Percentiles rank a stretch among this genome's conserved stretches.
These are phyloP conservation scores for Aspergillus sp. DNA, from an alignment of 2,329 filamentous ascomycete species.

Conservation along the genomic window DNA sequence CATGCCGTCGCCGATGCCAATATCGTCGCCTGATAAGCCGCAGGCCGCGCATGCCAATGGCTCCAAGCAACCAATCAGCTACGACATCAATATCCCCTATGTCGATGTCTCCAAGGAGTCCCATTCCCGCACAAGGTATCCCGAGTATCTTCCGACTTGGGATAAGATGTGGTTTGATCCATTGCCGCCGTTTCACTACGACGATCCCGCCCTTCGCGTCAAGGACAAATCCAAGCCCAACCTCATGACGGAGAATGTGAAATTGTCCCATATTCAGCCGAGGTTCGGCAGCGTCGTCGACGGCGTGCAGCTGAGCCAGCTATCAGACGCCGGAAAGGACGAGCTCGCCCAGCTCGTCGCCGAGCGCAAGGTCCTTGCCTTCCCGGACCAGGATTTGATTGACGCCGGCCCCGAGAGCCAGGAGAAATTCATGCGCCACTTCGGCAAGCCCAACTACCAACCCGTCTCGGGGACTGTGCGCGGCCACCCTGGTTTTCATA, in stretches of 20 bases:
- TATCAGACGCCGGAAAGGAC: constrained; percentile 40
- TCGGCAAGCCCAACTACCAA: constrained; percentile 39
- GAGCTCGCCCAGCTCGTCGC: constrained; percentile 57
- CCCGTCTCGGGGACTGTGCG: constrained; percentile 35
- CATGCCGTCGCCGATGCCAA: constrained; percentile 26
- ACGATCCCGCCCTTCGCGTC: constrained; percentile 40
- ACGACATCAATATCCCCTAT: constrained; percentile 44
- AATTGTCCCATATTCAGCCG: constrained; percentile 34
- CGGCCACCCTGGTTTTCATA: constrained; percentile 37
- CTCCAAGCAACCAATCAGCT: constrained; percentile 29
- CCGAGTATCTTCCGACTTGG: constrained; percentile 40
- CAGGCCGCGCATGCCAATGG: constrained; percentile 17
- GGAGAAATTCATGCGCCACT: constrained; percentile 37
- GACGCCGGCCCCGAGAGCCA: constrained; percentile 35
- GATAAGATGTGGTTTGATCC: constrained; percentile 40
- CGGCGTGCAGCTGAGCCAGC: constrained; percentile 40
- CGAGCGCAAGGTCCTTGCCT: constrained; percentile 49
- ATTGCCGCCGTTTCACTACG: constrained; percentile 35
- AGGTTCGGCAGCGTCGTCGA: constrained; percentile 33
- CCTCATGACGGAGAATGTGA: constrained; percentile 21
- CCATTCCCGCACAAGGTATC: constrained; percentile 32
- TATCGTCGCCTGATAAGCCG: constrained; percentile 16
- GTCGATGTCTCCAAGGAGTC: constrained; percentile 30
- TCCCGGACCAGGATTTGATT: constrained; percentile 44
- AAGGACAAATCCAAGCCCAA: constrained; percentile 31